phyloP scores from a whole-genome alignment of 768 basidiomycete species.

The Boletus edulis region DNA sequence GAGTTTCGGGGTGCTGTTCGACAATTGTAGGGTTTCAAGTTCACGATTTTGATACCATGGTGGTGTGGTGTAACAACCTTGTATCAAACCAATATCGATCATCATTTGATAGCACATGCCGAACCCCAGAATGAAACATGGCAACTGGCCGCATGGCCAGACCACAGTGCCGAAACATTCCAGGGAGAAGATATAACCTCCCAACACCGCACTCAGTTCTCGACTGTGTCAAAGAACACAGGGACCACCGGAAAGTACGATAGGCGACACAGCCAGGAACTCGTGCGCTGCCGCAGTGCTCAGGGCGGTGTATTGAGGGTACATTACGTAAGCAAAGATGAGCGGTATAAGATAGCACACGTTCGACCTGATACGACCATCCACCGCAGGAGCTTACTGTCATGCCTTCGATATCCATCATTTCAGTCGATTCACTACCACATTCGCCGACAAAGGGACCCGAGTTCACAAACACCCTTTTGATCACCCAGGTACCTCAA shows the following conservation, averaged over 20 bases:
- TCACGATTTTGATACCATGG: constrained; percentile 5
- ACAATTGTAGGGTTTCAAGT: neutral
- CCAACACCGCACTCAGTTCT: constrained; percentile 11
- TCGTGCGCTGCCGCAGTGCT: neutral
- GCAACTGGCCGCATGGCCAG: neutral
- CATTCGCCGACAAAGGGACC: neutral
- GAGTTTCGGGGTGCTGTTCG: neutral
- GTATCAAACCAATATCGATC: neutral
- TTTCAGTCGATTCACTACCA: constrained; percentile 10
- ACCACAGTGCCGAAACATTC: constrained; percentile 7
- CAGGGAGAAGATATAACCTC: constrained; percentile 5
- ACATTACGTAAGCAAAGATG: constrained; percentile 19
- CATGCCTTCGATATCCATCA: constrained; percentile 31
- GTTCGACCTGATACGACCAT: constrained; percentile 5
- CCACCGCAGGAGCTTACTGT: neutral
- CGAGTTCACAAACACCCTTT: constrained; percentile 73
- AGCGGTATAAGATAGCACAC: constrained; percentile 5
- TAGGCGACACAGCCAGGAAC: constrained; percentile 18
- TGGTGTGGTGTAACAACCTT: neutral
- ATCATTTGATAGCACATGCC: constrained; percentile 1
- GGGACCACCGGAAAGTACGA: constrained; percentile 6
- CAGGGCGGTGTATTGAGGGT: constrained; percentile 2
- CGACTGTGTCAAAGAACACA: constrained; percentile 4
- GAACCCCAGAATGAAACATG: constrained; percentile 9
- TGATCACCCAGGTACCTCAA: constrained; percentile 74